Conservation (phyloP, 495 filamentous ascomycete genomes). For the Podospora tetraspora region DNA sequence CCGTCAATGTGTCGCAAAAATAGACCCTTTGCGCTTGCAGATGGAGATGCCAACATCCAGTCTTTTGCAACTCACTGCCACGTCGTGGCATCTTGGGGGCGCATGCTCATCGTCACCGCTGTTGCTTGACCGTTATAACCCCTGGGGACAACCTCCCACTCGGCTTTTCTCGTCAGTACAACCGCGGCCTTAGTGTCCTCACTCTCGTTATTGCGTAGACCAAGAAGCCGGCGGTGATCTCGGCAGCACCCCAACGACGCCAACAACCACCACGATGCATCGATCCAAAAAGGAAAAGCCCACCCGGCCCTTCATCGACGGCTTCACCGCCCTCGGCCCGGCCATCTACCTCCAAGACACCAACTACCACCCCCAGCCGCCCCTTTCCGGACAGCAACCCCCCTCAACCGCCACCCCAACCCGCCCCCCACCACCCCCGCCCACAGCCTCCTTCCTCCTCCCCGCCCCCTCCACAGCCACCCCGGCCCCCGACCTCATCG, state of each 20-base stretch:
- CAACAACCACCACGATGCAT: neutral
- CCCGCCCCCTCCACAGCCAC: neutral
- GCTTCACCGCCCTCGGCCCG: conserved; percentile 10
- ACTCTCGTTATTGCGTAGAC: neutral
- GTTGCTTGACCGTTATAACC: neutral
- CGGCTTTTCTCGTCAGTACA: neutral
- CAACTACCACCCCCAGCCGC: neutral
- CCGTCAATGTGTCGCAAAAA: neutral
- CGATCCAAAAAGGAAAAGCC: neutral
- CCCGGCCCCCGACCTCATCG: conserved; percentile 30
- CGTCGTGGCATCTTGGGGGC: neutral
- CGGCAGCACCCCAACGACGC: neutral
- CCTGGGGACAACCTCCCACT: neutral
- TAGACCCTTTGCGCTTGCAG: neutral
- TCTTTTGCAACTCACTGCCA: neutral
- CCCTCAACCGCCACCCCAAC: neutral
- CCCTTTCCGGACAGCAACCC: neutral
- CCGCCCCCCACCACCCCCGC: neutral
- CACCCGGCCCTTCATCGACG: conserved; percentile 9
- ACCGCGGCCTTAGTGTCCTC: neutral
- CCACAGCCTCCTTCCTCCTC: neutral
- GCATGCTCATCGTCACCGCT: neutral
- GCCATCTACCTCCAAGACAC: conserved; percentile 19
- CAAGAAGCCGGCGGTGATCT: neutral
- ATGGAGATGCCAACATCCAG: neutral